Evolutionary conservation across 768 basidiomycete species (phyloP), one percentile per base, ranked within the genome.

Genomic region (Phaeotremella skinneri): DNA sequence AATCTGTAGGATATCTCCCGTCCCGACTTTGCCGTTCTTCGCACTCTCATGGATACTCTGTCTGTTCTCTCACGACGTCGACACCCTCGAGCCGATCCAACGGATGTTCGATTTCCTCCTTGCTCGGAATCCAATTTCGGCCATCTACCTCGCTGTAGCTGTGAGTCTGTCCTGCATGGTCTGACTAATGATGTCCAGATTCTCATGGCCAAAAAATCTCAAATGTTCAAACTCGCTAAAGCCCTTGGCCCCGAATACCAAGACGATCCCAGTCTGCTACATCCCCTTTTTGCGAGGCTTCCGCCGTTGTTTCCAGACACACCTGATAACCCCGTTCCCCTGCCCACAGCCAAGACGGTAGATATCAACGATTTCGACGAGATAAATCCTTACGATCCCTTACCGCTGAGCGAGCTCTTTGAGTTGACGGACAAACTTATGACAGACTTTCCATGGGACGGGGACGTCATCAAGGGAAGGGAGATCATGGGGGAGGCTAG

Each of bases 71-170:
- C 92, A 97, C 74, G 91, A 96, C 66, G 82, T 91, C 56, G 90
- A 92, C 6, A 89, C 88, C 1, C 82, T 94, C n/a, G 83, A 87
- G 3, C 85, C 92, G 37, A 88, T 91, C 26, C 91, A 94, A 72
- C 87, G 91, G 62, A 84, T 91, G 48, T 97, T 94, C 76, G 92
- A 97, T 77, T 97, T 86, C 71, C 78, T 96, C 9, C 79, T 97
- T 13, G 84, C 85, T 62, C 82, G 91, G 32, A 90, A 90, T 25
- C 92, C 92, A 9, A 83, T 91, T 27, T 81, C 82, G 0, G 81
- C 85, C 2, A 87, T 94, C 0, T 97, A 94, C 79, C 83, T 96
- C 9, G 85, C 85, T 16, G 84, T 87, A 31, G 87, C 88, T 39
- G 91, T 94, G 73, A 67, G 88, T 82, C 0, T n/a, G 31, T 17